phyloP scores from a whole-genome alignment of 208 protist species.

The Perkinsela sp. region DNA sequence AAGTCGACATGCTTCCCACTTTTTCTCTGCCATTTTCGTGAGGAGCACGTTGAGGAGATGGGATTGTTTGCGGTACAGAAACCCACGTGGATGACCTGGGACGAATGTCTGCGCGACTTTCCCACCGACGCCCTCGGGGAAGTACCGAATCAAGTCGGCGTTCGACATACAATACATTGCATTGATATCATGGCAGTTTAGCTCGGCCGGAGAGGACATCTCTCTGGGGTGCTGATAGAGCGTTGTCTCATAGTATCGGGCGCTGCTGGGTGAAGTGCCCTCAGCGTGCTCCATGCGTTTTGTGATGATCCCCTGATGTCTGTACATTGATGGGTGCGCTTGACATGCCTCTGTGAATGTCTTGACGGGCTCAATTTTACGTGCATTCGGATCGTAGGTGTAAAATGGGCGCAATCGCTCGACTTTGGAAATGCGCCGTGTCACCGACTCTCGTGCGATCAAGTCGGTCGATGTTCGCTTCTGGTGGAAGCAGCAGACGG shows the following conservation, averaged over 20 bases:
- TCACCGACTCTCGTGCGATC: neutral
- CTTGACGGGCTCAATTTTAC: neutral
- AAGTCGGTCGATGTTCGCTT: too few relatives aligned
- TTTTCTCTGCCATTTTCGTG: constrained; percentile 35
- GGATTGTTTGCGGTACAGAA: constrained; percentile 55
- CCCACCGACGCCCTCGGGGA: constrained; percentile 51
- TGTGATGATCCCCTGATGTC: neutral
- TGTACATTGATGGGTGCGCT: neutral
- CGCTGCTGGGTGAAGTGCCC: neutral
- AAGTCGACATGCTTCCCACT: constrained; percentile 15
- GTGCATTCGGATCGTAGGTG: neutral
- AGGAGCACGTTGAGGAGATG: constrained; percentile 61
- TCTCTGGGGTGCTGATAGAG: neutral
- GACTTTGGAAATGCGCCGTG: neutral
- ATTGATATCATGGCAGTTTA: constrained; percentile 49
- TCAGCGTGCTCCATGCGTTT: neutral
- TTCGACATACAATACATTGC: constrained; percentile 66
- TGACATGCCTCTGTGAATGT: neutral
- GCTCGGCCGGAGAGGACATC: constrained; percentile 2
- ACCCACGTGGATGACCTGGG: constrained; percentile 48
- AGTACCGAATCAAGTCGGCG: constrained; percentile 39
- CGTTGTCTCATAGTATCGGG: neutral
- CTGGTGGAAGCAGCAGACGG: too few relatives aligned
- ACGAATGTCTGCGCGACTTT: constrained; percentile 66
- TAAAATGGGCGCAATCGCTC: neutral